Conservation (phyloP, 257 asterid genomes). For the Solanum appendiculatum region DNA sequence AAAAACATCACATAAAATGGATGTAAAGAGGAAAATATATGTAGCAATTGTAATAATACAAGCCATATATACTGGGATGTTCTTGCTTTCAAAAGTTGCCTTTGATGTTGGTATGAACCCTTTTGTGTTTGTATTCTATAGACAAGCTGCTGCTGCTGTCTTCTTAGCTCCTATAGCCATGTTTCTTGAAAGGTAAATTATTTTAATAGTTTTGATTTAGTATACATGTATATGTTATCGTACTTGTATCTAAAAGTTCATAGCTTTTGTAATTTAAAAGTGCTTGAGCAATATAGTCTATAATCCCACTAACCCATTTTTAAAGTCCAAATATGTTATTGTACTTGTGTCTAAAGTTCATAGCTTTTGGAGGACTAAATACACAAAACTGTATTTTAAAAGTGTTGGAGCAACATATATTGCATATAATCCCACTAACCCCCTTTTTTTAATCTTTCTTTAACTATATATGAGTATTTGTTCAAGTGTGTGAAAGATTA, state of each 20-base stretch:
- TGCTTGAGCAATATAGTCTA: not conserved
- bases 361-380: not conserved
- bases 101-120: conserved; percentile 80
- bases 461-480: not conserved
- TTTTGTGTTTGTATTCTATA: conserved; percentile 66
- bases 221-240: not conserved
- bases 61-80: conserved; percentile 56
- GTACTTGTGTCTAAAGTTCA: not conserved
- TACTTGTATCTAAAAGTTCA: not conserved
- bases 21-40: conserved; percentile 18
- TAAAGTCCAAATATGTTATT: not conserved
- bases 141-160: conserved; percentile 76
- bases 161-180: conserved; percentile 64
- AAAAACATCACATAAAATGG: conserved; percentile 7
- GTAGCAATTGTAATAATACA: conserved; percentile 41
- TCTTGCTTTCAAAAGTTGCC: conserved; percentile 74
- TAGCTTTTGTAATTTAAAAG: not conserved
- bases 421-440: not conserved
- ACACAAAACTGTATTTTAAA: not conserved
- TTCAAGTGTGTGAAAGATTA: not conserved
- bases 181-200: conserved; percentile 38
- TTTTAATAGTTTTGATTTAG: not conserved
- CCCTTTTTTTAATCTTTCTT: not conserved
- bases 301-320: not conserved
- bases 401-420: not conserved